These are phyloP conservation scores for Grosmannia penicillata DNA, from an alignment of 2,329 filamentous ascomycete genomes.

Conservation along the genomic window DNA sequence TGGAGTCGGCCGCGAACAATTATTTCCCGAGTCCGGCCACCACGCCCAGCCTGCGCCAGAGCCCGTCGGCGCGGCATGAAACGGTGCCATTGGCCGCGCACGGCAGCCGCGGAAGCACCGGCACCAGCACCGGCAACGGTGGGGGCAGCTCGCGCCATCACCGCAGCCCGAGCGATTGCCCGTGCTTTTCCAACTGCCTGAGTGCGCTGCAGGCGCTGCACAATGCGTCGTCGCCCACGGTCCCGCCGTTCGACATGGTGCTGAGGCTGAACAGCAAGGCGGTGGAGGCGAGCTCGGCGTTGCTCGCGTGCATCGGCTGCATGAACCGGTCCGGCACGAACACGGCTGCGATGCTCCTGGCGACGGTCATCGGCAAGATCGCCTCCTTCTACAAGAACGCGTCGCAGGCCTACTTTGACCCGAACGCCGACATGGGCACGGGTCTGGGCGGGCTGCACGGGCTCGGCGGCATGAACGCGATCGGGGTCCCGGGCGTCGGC, in stretches of 20 bases:
- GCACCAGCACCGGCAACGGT: constrained; percentile 1
- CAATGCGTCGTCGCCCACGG: constrained; percentile 23
- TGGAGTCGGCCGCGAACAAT: constrained; percentile 13
- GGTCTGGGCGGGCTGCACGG: no score
- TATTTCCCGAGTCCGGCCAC: constrained; percentile 25
- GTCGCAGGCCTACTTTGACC: constrained; percentile 23
- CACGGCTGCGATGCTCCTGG: constrained; percentile 33
- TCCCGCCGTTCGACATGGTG: constrained; percentile 23
- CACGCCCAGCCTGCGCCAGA: constrained; percentile 20
- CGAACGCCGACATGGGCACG: not conserved
- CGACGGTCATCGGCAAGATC: constrained; percentile 32
- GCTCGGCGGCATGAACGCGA: no score
- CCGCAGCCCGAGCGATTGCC: constrained; percentile 16
- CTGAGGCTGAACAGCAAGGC: constrained; percentile 31
- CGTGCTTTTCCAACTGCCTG: constrained; percentile 30
- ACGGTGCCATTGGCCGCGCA: constrained; percentile 8
- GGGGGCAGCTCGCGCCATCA: not conserved
- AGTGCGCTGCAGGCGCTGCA: constrained; percentile 31
- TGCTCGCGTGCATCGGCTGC: constrained; percentile 30
- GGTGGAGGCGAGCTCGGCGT: constrained; percentile 29
- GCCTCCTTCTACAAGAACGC: constrained; percentile 30
- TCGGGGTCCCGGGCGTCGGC: no score
- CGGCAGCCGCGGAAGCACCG: not conserved
- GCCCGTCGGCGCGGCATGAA: constrained; percentile 14
- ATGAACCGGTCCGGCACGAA: constrained; percentile 27